Conservation (phyloP, 768 basidiomycete genomes). For the Tulasnella sp. region DNA sequence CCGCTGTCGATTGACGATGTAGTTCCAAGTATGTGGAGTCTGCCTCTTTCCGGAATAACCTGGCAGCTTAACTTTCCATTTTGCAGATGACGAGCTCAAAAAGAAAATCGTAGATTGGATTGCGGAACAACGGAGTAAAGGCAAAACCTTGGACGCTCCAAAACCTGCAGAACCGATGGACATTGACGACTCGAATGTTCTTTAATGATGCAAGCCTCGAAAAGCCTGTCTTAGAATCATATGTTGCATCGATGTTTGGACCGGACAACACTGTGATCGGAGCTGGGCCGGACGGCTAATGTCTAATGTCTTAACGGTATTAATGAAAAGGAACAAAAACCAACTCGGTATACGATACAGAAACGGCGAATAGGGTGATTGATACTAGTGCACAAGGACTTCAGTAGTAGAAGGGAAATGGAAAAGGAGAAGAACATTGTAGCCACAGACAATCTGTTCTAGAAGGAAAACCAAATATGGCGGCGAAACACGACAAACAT, state of each 20-base stretch:
- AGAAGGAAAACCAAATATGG: background rate
- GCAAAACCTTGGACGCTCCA: constrained; percentile 14
- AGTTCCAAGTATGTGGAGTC: constrained; percentile 49
- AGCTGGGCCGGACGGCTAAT: background rate
- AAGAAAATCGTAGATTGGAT: constrained; percentile 40
- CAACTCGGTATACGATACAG: constrained; percentile 6
- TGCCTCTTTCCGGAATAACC: background rate
- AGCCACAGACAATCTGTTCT: background rate
- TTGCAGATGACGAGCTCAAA: constrained; percentile 39
- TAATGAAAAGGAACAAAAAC: background rate
- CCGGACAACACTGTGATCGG: background rate
- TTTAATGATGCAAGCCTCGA: background rate
- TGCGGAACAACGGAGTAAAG: constrained; percentile 32
- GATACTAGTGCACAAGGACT: constrained; percentile 1
- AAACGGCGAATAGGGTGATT: background rate
- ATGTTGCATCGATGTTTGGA: background rate
- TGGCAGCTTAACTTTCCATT: background rate
- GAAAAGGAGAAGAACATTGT: background rate
- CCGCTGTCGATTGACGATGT: constrained; percentile 79
- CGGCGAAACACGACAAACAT: background rate
- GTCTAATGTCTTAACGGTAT: background rate
- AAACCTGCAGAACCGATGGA: constrained; percentile 15
- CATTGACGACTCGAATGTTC: constrained; percentile 3
- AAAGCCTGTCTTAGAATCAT: background rate
- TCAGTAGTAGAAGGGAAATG: background rate